phyloP scores from a whole-genome alignment of 345 rosid genomes.

The Barbarea vulgaris region DNA sequence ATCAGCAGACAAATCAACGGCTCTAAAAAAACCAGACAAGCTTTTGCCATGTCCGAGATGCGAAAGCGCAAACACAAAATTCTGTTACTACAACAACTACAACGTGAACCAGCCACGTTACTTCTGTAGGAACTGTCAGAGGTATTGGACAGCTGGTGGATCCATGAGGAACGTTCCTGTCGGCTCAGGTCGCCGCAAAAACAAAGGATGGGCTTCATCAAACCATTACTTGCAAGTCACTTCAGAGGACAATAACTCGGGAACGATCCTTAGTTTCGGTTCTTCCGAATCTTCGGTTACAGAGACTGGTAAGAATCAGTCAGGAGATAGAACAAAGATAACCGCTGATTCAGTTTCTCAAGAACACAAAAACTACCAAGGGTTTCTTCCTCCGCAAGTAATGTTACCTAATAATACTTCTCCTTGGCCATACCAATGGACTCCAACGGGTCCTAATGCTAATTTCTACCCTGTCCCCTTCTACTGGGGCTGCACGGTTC shows the following conservation, averaged over 20 bases:
- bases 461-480: constrained; percentile 53
- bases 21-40: constrained; percentile 68
- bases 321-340: constrained; percentile 31
- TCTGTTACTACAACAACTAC: constrained; percentile 91
- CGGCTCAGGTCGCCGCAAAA: constrained; percentile 89
- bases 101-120: constrained; percentile 89
- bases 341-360: constrained; percentile 29
- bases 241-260: constrained; percentile 42
- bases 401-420: constrained; percentile 29
- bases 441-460: constrained; percentile 42
- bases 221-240: constrained; percentile 42
- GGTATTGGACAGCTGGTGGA: constrained; percentile 96
- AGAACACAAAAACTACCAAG: constrained; percentile 26
- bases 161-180: constrained; percentile 82
- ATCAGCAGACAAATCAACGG: constrained; percentile 41
- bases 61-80: constrained; percentile 78
- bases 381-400: constrained; percentile 40
- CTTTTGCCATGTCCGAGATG: constrained; percentile 80
- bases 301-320: constrained; percentile 24
- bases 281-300: constrained; percentile 52
- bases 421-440: constrained; percentile 57
- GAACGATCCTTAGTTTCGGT: constrained; percentile 57
- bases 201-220: constrained; percentile 54
- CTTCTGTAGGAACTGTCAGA: constrained; percentile 86
- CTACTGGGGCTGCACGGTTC: constrained; percentile 51